These are phyloP conservation scores for Xylaria polymorpha DNA, from an alignment of 2,329 filamentous ascomycete genomes.

Conservation along the genomic window DNA sequence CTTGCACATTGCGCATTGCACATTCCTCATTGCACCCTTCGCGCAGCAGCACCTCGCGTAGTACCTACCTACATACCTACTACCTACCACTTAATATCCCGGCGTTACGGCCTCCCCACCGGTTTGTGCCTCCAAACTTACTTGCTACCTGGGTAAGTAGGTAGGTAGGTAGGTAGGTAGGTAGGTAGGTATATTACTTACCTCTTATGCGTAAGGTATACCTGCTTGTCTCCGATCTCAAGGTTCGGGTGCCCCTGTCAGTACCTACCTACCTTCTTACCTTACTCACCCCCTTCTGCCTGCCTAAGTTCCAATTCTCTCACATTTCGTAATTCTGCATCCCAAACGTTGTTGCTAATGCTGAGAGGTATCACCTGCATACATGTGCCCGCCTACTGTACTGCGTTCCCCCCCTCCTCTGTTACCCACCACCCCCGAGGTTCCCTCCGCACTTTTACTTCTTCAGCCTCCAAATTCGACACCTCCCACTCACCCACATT, in stretches of 20 bases:
- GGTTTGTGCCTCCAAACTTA: not conserved
- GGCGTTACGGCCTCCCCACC: not conserved
- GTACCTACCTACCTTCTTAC: not conserved
- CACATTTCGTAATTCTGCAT: not conserved
- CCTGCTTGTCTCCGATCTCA: not conserved
- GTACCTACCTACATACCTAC: not conserved
- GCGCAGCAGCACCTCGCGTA: too few species aligned
- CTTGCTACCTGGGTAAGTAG: not conserved
- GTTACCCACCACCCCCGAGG: not conserved
- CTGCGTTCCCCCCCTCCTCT: not conserved
- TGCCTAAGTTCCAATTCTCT: not conserved
- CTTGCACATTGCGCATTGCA: not conserved
- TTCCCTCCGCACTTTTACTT: constrained; percentile 12
- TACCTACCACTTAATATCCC: not conserved
- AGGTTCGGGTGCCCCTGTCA: not conserved
- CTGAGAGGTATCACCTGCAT: constrained; percentile 10
- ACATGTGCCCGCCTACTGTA: not conserved
- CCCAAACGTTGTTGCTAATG: constrained; percentile 4
- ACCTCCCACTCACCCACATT: not conserved
- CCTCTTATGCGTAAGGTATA: too few species aligned
- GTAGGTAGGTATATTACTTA: too few species aligned
- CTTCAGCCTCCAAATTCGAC: constrained; percentile 26
- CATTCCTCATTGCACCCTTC: not conserved
- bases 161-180: too few species aligned
- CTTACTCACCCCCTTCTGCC: not conserved